phyloP scores from a whole-genome alignment of 2,329 filamentous ascomycete species.

The Diplodia scrobiculata region DNA sequence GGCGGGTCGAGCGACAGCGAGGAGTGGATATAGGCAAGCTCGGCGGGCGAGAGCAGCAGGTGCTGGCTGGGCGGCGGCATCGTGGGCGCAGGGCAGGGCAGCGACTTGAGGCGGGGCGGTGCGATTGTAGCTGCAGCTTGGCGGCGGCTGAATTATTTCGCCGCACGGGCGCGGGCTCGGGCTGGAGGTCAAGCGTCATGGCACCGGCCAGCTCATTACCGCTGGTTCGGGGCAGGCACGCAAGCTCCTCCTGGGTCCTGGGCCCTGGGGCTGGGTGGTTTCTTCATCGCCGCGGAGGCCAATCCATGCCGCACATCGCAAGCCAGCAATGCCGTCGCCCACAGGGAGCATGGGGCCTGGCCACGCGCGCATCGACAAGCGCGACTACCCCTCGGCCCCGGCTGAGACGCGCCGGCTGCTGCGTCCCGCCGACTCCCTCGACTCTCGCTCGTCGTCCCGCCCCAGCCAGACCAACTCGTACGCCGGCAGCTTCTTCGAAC shows the following conservation, averaged over 20 bases:
- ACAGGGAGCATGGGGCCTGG: conserved; percentile 28
- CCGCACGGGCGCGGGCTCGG: conserved; percentile 8
- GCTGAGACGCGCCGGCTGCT: conserved; percentile 39
- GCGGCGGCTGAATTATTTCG: conserved; percentile 28
- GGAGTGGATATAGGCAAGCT: conserved; percentile 91
- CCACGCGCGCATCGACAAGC: conserved; percentile 52
- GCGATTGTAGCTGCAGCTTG: conserved; percentile 12
- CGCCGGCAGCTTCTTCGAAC: conserved; percentile 59
- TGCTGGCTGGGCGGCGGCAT: conserved; percentile 51
- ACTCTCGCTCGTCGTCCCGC: conserved; percentile 38
- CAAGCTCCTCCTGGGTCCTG: not conserved
- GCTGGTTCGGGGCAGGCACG: not conserved
- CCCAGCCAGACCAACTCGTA: conserved; percentile 50
- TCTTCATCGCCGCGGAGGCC: not conserved
- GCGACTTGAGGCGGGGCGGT: conserved; percentile 22
- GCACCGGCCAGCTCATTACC: conserved; percentile 24
- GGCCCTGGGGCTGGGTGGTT: not conserved
- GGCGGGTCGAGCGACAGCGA: conserved; percentile 80
- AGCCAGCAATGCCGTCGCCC: conserved; percentile 18
- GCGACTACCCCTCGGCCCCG: conserved; percentile 48
- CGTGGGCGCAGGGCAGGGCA: conserved; percentile 9
- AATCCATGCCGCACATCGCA: not conserved
- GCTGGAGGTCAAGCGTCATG: conserved; percentile 22
- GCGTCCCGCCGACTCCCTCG: conserved; percentile 40
- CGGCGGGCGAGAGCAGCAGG: conserved; percentile 84